phyloP scores from a whole-genome alignment of 345 rosid genomes.

The Euphorbia lathyris region DNA sequence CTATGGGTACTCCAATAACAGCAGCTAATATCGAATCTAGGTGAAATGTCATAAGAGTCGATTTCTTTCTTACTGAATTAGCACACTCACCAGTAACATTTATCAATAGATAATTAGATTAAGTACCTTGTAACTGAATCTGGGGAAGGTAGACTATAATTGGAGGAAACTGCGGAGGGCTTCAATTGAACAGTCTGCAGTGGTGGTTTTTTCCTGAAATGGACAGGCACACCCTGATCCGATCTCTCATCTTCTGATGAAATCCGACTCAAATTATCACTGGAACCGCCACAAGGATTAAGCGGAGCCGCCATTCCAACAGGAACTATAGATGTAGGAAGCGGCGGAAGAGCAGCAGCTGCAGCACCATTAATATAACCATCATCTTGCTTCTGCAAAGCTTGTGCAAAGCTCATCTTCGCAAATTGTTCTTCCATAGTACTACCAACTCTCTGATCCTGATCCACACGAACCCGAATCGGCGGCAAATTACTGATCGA shows the following conservation, averaged over 20 bases:
- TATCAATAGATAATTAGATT: not conserved
- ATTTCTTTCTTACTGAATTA: no score
- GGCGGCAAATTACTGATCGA: conserved; percentile 66
- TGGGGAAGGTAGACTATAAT: conserved; percentile 55
- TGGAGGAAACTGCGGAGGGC: conserved; percentile 17
- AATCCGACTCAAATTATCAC: conserved; percentile 32
- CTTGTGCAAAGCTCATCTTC: conserved; percentile 42
- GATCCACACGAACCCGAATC: conserved; percentile 51
- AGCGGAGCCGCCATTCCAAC: conserved; percentile 10
- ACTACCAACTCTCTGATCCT: conserved; percentile 28
- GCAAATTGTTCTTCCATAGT: conserved; percentile 57
- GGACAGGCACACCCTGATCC: conserved; percentile 47
- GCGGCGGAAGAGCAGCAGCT: conserved; percentile 31
- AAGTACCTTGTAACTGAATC: conserved; percentile 82
- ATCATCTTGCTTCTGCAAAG: conserved; percentile 39
- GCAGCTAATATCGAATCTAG: no score
- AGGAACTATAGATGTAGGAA: conserved; percentile 20
- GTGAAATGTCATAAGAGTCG: no score
- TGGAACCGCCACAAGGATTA: conserved; percentile 24
- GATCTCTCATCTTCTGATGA: conserved; percentile 62
- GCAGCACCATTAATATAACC: conserved; percentile 19
- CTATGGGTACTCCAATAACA: no score
- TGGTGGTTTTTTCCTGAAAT: conserved; percentile 59
- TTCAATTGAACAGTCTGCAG: conserved; percentile 44
- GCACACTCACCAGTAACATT: no score